Base-by-base conservation (phyloP, 768 basidiomycete species). In the Hebeloma cylindrosporum region DNA sequence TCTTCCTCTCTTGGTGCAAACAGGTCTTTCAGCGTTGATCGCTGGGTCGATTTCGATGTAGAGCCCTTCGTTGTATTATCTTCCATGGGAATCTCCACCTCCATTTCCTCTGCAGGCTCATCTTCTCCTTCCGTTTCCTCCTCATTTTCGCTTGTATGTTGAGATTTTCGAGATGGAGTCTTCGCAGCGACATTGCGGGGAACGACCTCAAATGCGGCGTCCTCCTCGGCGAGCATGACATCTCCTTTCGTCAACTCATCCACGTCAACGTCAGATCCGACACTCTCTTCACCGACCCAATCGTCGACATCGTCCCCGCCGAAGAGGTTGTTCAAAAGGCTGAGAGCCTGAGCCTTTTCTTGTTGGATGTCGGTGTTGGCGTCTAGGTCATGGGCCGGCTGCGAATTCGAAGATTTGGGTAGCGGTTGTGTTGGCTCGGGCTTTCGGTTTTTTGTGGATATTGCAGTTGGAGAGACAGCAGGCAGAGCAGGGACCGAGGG, bases 1-100 rank as follows among this genome's bases (percentile, higher is more conserved):
- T 83, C 77, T 45, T 82, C 80, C 51, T 82, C 81, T 16, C 71
- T 72, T 0, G 86, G 84, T 13, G 81, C 81, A 52, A 92, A 90
- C 4, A 91, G 67, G 51, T 87, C 83, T 56, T 87, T 87, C 16
- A 92, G 70, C 22, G 71, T 79, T 3, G 43, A 30, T 28, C 43
- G 44, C 40, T 43, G 30, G 26, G 51, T 35, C 31, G 14, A 25
- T 11, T n/a, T n/a, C n/a, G n/a, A n/a, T n/a, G n/a, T n/a, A n/a
- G n/a, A n/a, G n/a, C n/a, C n/a, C n/a, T n/a, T n/a, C n/a, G n/a
- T n/a, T n/a, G n/a, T n/a, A n/a, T n/a, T n/a, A 20, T 42, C 38
- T 18, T 21, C 27, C 2, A 26, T 39, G 16, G 31, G 18, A 37
- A 11, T 21, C 27, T 50, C 37, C 23, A 35, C 40, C 4, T 47